A percentile compares a stretch with the other conserved stretches of the same genome.
phyloP scores from a whole-genome alignment of 2,329 filamentous ascomycete species.

The Nothophaeocryptopus gaeumannii region DNA sequence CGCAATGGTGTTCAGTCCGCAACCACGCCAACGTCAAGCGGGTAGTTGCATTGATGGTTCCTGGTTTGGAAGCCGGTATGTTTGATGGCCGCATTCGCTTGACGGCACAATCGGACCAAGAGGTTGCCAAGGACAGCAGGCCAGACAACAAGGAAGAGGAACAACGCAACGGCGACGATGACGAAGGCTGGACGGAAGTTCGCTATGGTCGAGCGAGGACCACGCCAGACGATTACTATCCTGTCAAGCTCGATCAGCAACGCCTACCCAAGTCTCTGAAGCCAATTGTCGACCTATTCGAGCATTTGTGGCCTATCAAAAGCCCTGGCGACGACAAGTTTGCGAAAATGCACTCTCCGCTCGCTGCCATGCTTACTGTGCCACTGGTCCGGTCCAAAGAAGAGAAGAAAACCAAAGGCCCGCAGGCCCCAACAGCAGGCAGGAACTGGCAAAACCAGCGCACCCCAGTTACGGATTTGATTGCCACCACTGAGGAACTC shows the following conservation, averaged over 20 bases:
- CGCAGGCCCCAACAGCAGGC: slow-evolving; percentile 61
- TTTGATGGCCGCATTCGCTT: slow-evolving; percentile 61
- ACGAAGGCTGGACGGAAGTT: slow-evolving; percentile 14
- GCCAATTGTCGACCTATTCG: slow-evolving; percentile 77
- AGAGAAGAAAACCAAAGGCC: slow-evolving; percentile 59
- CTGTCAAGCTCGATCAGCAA: slow-evolving; percentile 41
- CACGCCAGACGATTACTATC: slow-evolving; percentile 52
- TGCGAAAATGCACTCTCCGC: slow-evolving; percentile 78
- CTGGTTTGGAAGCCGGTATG: slow-evolving; percentile 86
- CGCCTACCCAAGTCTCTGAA: slow-evolving; percentile 46
- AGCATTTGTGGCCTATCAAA: slow-evolving; percentile 83
- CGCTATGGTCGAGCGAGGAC: slow-evolving; percentile 30
- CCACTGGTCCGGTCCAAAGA: slow-evolving; percentile 68
- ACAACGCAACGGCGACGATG: slow-evolving; percentile 12
- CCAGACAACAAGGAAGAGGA: not conserved
- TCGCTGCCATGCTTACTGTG: slow-evolving; percentile 78
- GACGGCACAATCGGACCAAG: slow-evolving; percentile 3
- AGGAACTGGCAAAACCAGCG: slow-evolving; percentile 70
- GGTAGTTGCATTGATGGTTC: slow-evolving; percentile 86
- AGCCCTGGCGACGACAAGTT: slow-evolving; percentile 82
- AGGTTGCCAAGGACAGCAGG: slow-evolving; percentile 3
- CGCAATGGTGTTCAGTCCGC: slow-evolving; percentile 62
- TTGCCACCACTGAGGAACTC: slow-evolving; percentile 71
- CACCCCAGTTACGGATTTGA: slow-evolving; percentile 76
- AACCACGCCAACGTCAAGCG: slow-evolving; percentile 61